These are phyloP conservation scores for Blastobotrys proliferans DNA, from an alignment of 1,139 yeast genomes.

Conservation along the genomic window DNA sequence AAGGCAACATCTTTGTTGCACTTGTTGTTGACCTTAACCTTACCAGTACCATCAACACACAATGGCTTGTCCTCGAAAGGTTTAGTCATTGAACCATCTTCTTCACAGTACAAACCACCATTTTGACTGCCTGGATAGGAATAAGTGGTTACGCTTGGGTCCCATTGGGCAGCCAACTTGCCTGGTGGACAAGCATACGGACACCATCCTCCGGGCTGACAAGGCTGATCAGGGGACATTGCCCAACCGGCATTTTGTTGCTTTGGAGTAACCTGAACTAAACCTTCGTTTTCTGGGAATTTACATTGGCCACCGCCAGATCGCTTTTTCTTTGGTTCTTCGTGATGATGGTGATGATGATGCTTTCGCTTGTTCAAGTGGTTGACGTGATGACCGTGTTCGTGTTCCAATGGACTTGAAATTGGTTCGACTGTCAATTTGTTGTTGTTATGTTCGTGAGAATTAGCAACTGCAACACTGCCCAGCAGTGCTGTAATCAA, in stretches of 20 bases:
- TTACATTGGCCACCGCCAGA: slow-evolving; percentile 39
- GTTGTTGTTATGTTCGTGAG: slow-evolving; percentile 1
- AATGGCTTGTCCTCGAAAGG: slow-evolving; percentile 56
- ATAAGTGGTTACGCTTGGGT: slow-evolving; percentile 71
- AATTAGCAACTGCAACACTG: neutral
- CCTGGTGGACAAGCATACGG: slow-evolving; percentile 91
- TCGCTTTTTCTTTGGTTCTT: neutral
- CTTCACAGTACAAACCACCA: slow-evolving; percentile 78
- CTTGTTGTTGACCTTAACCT: slow-evolving; percentile 57
- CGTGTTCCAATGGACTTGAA: slow-evolving; percentile 1
- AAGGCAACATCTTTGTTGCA: slow-evolving; percentile 57
- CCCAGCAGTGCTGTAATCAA: slow-evolving; percentile 3
- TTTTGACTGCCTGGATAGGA: slow-evolving; percentile 77
- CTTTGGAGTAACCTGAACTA: slow-evolving; percentile 60
- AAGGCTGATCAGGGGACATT: slow-evolving; percentile 68
- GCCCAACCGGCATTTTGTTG: slow-evolving; percentile 83
- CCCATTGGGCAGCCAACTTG: slow-evolving; percentile 67
- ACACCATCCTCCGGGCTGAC: slow-evolving; percentile 72
- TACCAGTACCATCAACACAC: slow-evolving; percentile 71
- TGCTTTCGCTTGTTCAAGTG: too few species aligned
- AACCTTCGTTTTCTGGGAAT: slow-evolving; percentile 62
- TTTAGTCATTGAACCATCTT: slow-evolving; percentile 61
- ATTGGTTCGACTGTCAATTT: slow-evolving; percentile 2
- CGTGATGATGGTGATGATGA: slow-evolving; percentile 4
- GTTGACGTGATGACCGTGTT: slow-evolving; percentile 3